phyloP scores from a whole-genome alignment of 257 asterid species.

The Capsicum baccatum region DNA sequence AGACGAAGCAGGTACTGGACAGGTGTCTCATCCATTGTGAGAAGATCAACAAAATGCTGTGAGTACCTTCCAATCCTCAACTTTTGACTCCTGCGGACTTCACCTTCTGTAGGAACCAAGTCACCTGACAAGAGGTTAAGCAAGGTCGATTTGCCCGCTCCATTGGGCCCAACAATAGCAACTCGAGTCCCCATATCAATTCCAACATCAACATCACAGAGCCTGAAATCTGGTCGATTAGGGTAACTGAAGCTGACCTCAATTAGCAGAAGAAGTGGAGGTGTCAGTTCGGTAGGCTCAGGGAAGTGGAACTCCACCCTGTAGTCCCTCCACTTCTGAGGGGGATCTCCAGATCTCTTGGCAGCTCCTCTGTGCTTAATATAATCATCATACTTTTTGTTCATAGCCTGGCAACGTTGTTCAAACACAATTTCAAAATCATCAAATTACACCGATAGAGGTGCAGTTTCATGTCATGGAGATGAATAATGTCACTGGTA shows the following conservation, averaged over 20 bases:
- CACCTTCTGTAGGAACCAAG: constrained; percentile 45
- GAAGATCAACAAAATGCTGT: constrained; percentile 40
- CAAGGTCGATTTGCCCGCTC: constrained; percentile 35
- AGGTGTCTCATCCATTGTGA: constrained; percentile 43
- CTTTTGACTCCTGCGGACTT: constrained; percentile 46
- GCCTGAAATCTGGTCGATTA: constrained; percentile 61
- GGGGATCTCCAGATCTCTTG: constrained; percentile 56
- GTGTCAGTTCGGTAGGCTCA: constrained; percentile 70
- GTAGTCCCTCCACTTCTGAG: constrained; percentile 40
- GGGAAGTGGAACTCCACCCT: constrained; percentile 77
- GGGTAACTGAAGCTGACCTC: constrained; percentile 73
- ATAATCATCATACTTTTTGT: constrained; percentile 61
- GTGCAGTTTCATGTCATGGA: constrained; percentile 64
- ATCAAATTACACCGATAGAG: constrained; percentile 66
- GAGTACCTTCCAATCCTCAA: constrained; percentile 48
- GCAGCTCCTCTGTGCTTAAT: constrained; percentile 64
- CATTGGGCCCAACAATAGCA: too few species aligned
- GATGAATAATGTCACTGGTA: constrained; percentile 67
- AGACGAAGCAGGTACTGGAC: not conserved
- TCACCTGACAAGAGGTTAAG: constrained; percentile 75
- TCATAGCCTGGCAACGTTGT: constrained; percentile 67
- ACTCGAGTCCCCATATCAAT: too few species aligned
- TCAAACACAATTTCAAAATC: constrained; percentile 66
- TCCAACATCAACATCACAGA: constrained; percentile 45
- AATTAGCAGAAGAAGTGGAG: constrained; percentile 68